Evolutionary conservation across 306 rosid genomes (phyloP), one percentile per base, ranked within the genome.

Genomic region (Acmispon strigosus): DNA sequence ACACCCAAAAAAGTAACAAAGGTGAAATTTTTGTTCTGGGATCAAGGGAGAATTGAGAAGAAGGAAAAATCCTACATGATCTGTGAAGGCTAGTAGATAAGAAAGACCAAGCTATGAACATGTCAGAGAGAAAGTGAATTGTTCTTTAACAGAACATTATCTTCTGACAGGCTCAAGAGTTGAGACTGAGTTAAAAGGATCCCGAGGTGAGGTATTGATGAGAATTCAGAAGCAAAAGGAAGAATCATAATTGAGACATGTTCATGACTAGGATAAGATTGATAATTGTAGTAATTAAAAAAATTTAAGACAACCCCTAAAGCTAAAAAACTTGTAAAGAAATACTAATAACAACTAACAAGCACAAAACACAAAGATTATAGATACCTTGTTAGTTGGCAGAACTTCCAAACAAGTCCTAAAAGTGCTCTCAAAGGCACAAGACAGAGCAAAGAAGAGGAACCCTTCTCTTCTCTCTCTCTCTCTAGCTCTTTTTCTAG

Each of bases 361-460:
- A 65, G 58, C 59, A 71, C 41, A 65, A 72, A 62, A 27, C 70
- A 65, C 78, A 11, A 55, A 52, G 49, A 78, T 52, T 45, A 67
- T 29, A 62, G 42, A 52, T 65, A 82, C 86, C 86, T 78, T 64
- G 69, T 79, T 67, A 39, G 78, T 74, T 61, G 71, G 73, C 62
- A 72, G 51, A 67, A 0, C 67, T 69, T 66, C 73, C 50, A 32
- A 73, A 70, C 17, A 69, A 24, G n/a, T 15, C 55, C 56, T 13
- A 47, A 77, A 32, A 66, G 74, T 70, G 71, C 34, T 62, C 54
- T 3, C 36, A 60, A 66, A 58, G 61, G 53, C 68, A 70, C 62
- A 73, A 57, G 57, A 29, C 51, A 74, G 75, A 62, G 61, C 67
- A 63, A 66, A 74, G 71, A 8, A 59, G 68, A 70, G 17, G 43